A percentile compares a stretch with the other conserved stretches of the same genome.
These are phyloP conservation scores for Mycena belliarum DNA, from an alignment of 768 basidiomycete genomes.

Conservation along the genomic window DNA sequence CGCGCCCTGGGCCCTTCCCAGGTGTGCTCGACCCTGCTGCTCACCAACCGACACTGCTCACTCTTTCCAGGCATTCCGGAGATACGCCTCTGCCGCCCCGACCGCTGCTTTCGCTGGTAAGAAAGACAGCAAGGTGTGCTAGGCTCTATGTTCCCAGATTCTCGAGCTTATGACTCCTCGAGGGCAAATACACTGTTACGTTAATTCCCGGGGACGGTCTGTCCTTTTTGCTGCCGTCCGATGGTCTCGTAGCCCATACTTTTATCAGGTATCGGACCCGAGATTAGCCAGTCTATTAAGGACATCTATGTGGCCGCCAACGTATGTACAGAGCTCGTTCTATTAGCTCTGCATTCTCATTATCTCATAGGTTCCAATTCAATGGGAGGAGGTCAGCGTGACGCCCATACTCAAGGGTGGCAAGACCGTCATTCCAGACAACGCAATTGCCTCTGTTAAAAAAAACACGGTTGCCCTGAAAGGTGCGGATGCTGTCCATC, in stretches of 20 bases:
- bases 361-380: conserved; percentile 81
- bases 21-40: conserved; percentile 36
- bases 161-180: conserved; percentile 2
- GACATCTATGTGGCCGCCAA: conserved; percentile 88
- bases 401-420: conserved; percentile 92
- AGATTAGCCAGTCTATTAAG: conserved; percentile 96
- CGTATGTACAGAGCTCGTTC: conserved; percentile 39
- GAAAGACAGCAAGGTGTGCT: conserved; percentile 82
- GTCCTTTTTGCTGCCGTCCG: conserved; percentile 23
- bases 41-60: conserved; percentile 15
- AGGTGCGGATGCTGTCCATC: conserved; percentile 50
- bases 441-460: conserved; percentile 87
- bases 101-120: conserved; percentile 90
- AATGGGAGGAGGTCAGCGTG: conserved; percentile 99
- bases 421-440: conserved; percentile 95
- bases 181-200: conserved; percentile 98
- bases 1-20: conserved; percentile 48
- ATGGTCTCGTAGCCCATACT: conserved; percentile 9
- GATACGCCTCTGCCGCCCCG: conserved; percentile 75
- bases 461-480: conserved; percentile 98
- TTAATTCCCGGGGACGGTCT: conserved; percentile 95
- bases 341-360: not conserved
- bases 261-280: conserved; percentile 89
- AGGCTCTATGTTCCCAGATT: not conserved
- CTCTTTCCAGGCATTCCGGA: conserved; percentile 48